A percentile compares a stretch with the other conserved stretches of the same genome.
Evolutionary conservation across 2,329 filamentous ascomycete genomes (phyloP).

Genomic region (Blastomyces silverae): DNA sequence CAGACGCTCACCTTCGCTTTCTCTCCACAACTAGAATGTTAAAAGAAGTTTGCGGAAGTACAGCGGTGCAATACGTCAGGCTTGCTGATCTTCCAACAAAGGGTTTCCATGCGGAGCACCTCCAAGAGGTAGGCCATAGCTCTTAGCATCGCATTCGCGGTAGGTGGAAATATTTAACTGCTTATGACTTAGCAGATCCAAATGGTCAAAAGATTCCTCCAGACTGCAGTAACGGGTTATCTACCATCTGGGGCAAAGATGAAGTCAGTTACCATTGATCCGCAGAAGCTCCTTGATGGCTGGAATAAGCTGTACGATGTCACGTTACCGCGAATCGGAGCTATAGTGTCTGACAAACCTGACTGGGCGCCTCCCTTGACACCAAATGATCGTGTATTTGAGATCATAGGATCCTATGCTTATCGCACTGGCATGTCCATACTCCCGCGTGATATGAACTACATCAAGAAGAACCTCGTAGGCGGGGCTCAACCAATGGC

Average conservation of each 20-base stretch:
- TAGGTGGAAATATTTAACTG: not conserved
- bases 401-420: constrained; percentile 11
- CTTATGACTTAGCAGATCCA: not conserved
- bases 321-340: not conserved
- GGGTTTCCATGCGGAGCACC: constrained; percentile 5
- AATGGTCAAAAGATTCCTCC: constrained; percentile 5
- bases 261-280: not conserved
- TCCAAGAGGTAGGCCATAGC: not conserved
- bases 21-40: not conserved
- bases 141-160: not conserved
- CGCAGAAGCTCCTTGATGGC: not conserved
- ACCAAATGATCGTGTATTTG: constrained; percentile 8
- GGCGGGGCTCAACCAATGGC: not conserved
- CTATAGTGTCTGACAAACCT: not conserved
- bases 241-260: constrained; percentile 7
- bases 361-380: constrained; percentile 7
- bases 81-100: not conserved
- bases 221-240: constrained; percentile 10
- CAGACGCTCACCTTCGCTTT: no score
- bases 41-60: not conserved
- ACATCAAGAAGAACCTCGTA: constrained; percentile 6
- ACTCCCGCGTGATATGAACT: constrained; percentile 8
- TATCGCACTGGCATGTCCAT: constrained; percentile 6
- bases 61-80: constrained; percentile 3
- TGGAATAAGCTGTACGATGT: constrained; percentile 10